Base-by-base conservation (phyloP, 176 grass and related monocot species). In the Carex cristatella region DNA sequence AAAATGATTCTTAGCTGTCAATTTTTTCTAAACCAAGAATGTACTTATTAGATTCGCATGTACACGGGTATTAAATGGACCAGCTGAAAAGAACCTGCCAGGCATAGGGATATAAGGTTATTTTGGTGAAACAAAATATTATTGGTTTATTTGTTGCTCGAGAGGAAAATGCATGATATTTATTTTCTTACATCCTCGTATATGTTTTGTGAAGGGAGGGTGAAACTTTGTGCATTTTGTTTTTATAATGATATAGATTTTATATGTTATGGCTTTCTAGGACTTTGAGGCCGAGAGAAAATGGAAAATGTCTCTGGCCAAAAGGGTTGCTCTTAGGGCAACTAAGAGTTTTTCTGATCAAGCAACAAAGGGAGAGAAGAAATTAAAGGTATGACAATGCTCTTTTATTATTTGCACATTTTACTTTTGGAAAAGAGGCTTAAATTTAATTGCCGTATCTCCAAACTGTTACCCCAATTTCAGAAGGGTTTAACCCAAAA, bases 241-340 rank as follows among this genome's bases (percentile, higher is more conserved):
- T 85, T 86, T 86, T 76, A 83, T 66, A 60, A 80, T 59, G 70
- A 58, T 53, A 82, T 19, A 58, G 12, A 35, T 79, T 23, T 56
- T 58, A 18, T 14, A 15, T 56, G 23, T 58, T 58, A 14, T 79
- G 23, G 49, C 53, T 58, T 55, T 79, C 14, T 80, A 99, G 96
- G 96, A 99, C 71, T 99, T 99, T 89, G 96, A 99, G 81, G 88
- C 93, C 38, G 96, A 99, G 85, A 95, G 96, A 85, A 99, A 95
- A 84, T 99, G 96, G 96, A 99, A 99, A 87, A 73, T 95, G 79
- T 91, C 91, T 69, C 92, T 92, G 79, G 96, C 96, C 75, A 99
- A 92, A 89, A 99, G 69, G 81, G 94, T 99, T 89, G 93, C 93
- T 66, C 84, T 90, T 84, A 88, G 87, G 84, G 96, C 91, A 30